phyloP scores from a whole-genome alignment of 2,329 filamentous ascomycete species.

The Fusarium sterilihyphosum region DNA sequence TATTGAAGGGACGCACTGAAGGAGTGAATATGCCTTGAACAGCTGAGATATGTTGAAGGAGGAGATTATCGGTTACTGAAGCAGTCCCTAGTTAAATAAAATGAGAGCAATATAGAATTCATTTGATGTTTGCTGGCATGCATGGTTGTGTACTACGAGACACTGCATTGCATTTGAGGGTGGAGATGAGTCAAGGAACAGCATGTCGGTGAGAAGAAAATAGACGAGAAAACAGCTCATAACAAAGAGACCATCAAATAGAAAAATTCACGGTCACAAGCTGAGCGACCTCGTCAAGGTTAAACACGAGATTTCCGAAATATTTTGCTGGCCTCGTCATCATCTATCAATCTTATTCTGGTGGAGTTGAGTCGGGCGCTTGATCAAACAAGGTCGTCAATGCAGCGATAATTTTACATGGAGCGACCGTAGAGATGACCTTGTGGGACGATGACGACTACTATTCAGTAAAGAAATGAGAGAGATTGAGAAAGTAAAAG shows the following conservation, averaged over 20 bases:
- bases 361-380: constrained; percentile 28
- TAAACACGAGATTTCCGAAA: neutral
- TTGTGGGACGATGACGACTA: constrained; percentile 31
- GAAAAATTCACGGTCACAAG: neutral
- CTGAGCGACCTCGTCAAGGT: neutral
- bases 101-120: constrained; percentile 3
- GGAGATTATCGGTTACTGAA: constrained; percentile 6
- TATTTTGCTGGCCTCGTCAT: constrained; percentile 8
- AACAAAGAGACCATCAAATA: neutral
- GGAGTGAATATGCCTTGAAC: neutral
- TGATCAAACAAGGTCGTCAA: constrained; percentile 32
- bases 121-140: constrained; percentile 18
- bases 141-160: constrained; percentile 17
- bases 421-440: constrained; percentile 20
- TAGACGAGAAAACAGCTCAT: neutral
- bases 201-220: neutral
- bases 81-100: neutral
- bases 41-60: neutral
- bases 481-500: neutral
- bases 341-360: neutral
- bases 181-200: neutral
- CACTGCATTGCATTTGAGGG: neutral
- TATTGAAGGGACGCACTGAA: constrained; percentile 9
- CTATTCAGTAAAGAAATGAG: neutral
- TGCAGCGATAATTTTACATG: constrained; percentile 13